Evolutionary conservation across 1,284 basidiomycete genomes (phyloP), one percentile per base, ranked within the genome.

Genomic region (Volvariella surrecta): DNA sequence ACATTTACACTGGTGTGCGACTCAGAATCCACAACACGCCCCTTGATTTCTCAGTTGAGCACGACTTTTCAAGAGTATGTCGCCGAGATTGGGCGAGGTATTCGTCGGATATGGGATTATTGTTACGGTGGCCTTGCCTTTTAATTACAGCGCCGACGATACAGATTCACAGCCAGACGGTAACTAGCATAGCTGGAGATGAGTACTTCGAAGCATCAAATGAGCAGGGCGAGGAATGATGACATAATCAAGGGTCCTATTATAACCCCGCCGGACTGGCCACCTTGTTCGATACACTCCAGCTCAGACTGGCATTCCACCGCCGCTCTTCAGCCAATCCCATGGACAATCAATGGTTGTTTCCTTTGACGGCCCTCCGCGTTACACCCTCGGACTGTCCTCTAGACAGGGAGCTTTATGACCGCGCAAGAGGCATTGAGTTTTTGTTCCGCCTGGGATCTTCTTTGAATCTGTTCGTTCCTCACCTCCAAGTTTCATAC

Each of bases 391-490:
- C 82, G 1, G 57, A 56, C n/a, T 74, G 71, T 47, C 59, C 78
- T 22, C 55, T 82, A 19, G 69, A 78, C 51, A 78, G 71, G 50
- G 80, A 89, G 54, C 66, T 88, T 10, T 83, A 83, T 55, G 82
- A 88, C 52, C 71, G 87, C 43, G 76, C 82, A 20, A 70, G 80
- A 62, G 86, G 85, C 34, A 74, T 89, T 45, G 87, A 89, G 55
- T 87, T 89, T 61, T 68, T 89, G 21, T 89, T 82, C 59, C 79
- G 86, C 41, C 59, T 89, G 39, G 87, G 84, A 24, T 76, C 80
- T 24, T 82, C 83, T 45, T 69, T 89, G 30, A 71, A 66, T 46
- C 62, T 89, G 86, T 89, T 50, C 58, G 85, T 75, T 35, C 37
- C 46, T 28, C 24, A 28, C 47, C 34, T 45, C 30, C 39, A 48